Percentiles rank a stretch among this genome's conserved stretches.
These are phyloP conservation scores for Gnomoniopsis sp. DNA, from an alignment of 2,329 filamentous ascomycete species.

Conservation along the genomic window DNA sequence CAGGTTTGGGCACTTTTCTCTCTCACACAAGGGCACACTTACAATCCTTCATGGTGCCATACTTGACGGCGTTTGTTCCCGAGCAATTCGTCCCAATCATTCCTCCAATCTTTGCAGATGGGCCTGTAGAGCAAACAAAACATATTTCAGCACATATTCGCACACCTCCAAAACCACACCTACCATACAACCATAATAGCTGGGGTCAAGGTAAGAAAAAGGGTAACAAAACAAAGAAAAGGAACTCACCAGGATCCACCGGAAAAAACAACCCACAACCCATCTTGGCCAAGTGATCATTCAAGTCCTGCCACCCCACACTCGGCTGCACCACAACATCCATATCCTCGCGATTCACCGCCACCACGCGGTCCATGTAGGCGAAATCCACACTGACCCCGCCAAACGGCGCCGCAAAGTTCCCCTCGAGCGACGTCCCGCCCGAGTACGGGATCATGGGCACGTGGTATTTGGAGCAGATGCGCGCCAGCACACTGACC, in stretches of 20 bases:
- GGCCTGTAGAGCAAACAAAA: conserved; percentile 37
- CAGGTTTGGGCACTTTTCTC: too few relatives aligned
- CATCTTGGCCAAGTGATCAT: conserved; percentile 65
- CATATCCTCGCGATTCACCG: conserved; percentile 83
- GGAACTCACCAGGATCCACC: conserved; percentile 69
- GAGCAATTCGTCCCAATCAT: conserved; percentile 80
- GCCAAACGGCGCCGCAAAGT: conserved; percentile 83
- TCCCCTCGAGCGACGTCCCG: conserved; percentile 82
- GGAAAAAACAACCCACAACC: conserved; percentile 82
- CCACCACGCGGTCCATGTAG: conserved; percentile 78
- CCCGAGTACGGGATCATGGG: conserved; percentile 87
- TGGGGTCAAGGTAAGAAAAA: too few relatives aligned
- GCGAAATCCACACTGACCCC: conserved; percentile 88
- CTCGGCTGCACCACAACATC: conserved; percentile 89
- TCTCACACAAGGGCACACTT: not conserved
- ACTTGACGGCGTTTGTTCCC: conserved; percentile 76
- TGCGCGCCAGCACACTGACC: conserved; percentile 56
- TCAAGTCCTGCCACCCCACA: conserved; percentile 88
- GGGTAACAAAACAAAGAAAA: too few relatives aligned
- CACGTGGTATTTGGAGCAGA: conserved; percentile 75
- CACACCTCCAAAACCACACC: too few relatives aligned
- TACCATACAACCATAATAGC: too few relatives aligned
- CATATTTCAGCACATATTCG: not conserved
- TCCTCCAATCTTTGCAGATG: conserved; percentile 71
- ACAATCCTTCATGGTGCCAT: conserved; percentile 78